Percentiles rank a stretch among this genome's conserved stretches.
These are phyloP conservation scores for Ogataea wickerhamii DNA, from an alignment of 805 yeast genomes.

Conservation along the genomic window DNA sequence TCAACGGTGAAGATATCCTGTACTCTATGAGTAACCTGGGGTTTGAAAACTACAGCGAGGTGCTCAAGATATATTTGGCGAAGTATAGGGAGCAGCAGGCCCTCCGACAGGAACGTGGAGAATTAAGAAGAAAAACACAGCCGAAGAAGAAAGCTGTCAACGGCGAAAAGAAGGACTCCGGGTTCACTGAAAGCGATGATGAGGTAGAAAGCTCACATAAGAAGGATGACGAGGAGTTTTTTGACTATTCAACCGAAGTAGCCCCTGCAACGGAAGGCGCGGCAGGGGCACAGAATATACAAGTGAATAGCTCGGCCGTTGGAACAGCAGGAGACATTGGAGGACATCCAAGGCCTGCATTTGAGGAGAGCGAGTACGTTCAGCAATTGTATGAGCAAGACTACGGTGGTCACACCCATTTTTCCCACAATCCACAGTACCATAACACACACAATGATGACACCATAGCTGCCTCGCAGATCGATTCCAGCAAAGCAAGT, in stretches of 20 bases:
- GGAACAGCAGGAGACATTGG: neutral
- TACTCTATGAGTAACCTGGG: slow-evolving; percentile 63
- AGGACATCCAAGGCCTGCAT: slow-evolving; percentile 2
- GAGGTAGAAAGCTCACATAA: slow-evolving; percentile 8
- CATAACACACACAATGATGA: slow-evolving; percentile 23
- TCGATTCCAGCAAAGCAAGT: slow-evolving; percentile 5
- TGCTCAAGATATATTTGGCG: slow-evolving; percentile 62
- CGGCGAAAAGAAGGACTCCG: slow-evolving; percentile 3
- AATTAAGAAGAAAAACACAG: slow-evolving; percentile 28
- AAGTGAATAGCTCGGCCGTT: neutral
- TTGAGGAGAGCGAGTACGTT: slow-evolving; percentile 26
- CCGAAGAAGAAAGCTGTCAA: slow-evolving; percentile 19
- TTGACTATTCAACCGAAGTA: slow-evolving; percentile 12
- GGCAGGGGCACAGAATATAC: no score
- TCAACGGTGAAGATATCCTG: slow-evolving; percentile 66
- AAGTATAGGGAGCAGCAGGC: slow-evolving; percentile 75
- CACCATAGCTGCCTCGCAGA: slow-evolving; percentile 9
- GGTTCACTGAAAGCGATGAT: slow-evolving; percentile 9
- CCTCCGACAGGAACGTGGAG: slow-evolving; percentile 63
- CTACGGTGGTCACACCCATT: slow-evolving; percentile 26
- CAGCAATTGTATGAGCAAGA: slow-evolving; percentile 33
- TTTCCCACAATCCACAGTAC: slow-evolving; percentile 31
- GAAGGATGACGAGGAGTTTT: slow-evolving; percentile 19
- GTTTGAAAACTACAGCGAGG: slow-evolving; percentile 68
- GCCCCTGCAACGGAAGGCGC: slow-evolving; percentile 1